Percentiles rank a stretch among this genome's conserved stretches.
Evolutionary conservation across 495 filamentous ascomycete genomes (phyloP).

Genomic region (Trichoderma parareesei): DNA sequence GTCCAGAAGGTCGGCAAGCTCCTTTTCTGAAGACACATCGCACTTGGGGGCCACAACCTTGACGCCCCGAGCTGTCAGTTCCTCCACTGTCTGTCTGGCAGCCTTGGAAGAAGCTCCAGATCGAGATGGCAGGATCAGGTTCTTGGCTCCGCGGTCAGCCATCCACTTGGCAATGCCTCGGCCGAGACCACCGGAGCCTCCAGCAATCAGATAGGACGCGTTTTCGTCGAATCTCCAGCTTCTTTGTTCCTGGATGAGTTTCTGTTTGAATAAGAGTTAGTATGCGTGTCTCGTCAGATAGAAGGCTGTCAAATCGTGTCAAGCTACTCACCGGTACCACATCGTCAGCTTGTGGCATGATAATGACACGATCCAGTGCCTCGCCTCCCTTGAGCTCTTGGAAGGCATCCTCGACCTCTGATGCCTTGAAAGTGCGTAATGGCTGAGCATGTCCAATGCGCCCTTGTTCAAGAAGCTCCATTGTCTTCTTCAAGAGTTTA

Average conservation of each 20-base stretch:
- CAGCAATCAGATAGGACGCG: constrained; percentile 46
- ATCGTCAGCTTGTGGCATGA: constrained; percentile 25
- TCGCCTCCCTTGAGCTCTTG: constrained; percentile 27
- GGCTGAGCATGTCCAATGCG: constrained; percentile 21
- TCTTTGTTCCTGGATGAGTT: constrained; percentile 12
- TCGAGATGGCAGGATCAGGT: constrained; percentile 46
- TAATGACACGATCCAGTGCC: constrained; percentile 44
- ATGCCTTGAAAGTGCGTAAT: constrained; percentile 29
- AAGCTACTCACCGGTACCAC: constrained; percentile 20
- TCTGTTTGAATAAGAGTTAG: constrained; percentile 15
- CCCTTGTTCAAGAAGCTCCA: constrained; percentile 18
- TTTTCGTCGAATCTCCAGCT: constrained; percentile 24
- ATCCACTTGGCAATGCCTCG: constrained; percentile 45
- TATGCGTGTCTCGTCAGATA: neutral
- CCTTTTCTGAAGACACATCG: constrained; percentile 26
- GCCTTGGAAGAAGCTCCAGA: constrained; percentile 26
- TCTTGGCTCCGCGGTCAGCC: constrained; percentile 41
- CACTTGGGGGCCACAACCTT: constrained; percentile 26
- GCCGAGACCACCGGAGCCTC: constrained; percentile 52
- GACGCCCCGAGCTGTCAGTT: constrained; percentile 20
- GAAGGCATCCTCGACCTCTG: constrained; percentile 43
- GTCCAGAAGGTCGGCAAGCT: constrained; percentile 16
- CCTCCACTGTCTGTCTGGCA: constrained; percentile 18
- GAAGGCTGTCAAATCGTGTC: too few relatives aligned
- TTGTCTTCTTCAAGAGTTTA: constrained; percentile 15